Base-by-base conservation (phyloP, 2,329 filamentous ascomycete species). In the Aspergillus melleus region DNA sequence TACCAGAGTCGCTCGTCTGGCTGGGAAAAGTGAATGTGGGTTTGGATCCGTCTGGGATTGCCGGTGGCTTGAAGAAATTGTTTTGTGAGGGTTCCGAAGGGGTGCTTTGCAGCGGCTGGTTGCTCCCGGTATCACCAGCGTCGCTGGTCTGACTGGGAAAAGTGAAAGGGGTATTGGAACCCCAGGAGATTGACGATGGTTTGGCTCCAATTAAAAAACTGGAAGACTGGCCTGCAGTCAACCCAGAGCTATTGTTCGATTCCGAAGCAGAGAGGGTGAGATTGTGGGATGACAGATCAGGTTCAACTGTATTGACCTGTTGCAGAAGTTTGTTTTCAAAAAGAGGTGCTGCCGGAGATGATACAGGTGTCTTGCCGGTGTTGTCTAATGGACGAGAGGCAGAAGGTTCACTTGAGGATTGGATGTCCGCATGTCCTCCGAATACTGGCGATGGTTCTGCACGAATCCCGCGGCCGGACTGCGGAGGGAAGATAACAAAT, bases 181-280 rank as follows among this genome's bases (percentile, higher is more conserved):
- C 51, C 3, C 57, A 44, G 19, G 54, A 36, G 6, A 49, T 26
- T 14, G 44, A 10, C 10, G 60, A 44, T 20, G 55, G 11, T 55
- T 66, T 67, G 22, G 24, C 39, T 14, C 55, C 51, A 32, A 59
- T 46, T 20, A 63, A 66, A 22, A 64, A 44, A 52, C 61, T 63
- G 36, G 57, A 49, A n/a, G 66, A 51, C 51, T 66, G 59, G 14
- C 57, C 52, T 54, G 61, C 50, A 62, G 64, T 58, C 14, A 49
- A 29, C 4, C 8, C 51, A 46, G 55, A n/a, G 36, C 36, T 19
- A 8, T 64, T 49, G 26, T 60, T 53, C n/a, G 59, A 29, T 11
- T 52, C 57, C 11, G 26, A 12, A 26, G 24, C 12, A 26, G 57
- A 49, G 4, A 54, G 12, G 44, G 47, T 54, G n/a, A 53, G 14